Evolutionary conservation across 2,329 filamentous ascomycete species (phyloP).

Genomic region (Pleoardoris graminearum): DNA sequence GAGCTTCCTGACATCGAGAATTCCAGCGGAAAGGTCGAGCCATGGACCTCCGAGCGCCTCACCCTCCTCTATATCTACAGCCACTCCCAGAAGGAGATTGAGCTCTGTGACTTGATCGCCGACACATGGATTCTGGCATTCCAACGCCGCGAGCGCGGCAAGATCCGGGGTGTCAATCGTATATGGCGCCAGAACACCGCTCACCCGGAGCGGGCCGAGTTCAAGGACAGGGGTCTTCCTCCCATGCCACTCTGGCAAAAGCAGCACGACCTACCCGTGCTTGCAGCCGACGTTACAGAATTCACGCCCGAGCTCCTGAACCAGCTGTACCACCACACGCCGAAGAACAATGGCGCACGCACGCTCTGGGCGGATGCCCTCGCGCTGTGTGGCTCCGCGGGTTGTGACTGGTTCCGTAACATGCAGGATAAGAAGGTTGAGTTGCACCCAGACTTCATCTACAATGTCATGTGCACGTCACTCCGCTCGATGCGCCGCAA

Average conservation of each 20-base stretch:
- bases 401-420: constrained; percentile 11
- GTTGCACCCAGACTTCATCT: constrained; percentile 23
- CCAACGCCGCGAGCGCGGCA: constrained; percentile 18
- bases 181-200: constrained; percentile 27
- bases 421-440: not conserved
- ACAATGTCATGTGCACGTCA: constrained; percentile 30
- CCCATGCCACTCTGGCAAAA: constrained; percentile 13
- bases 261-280: constrained; percentile 14
- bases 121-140: constrained; percentile 43
- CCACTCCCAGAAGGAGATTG: constrained; percentile 17
- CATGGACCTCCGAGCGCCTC: constrained; percentile 26
- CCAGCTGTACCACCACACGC: constrained; percentile 28
- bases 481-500: constrained; percentile 27
- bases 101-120: constrained; percentile 35
- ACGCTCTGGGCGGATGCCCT: constrained; percentile 40
- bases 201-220: constrained; percentile 9
- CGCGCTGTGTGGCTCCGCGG: constrained; percentile 26
- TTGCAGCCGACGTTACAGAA: constrained; percentile 16
- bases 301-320: constrained; percentile 20
- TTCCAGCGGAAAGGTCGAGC: not conserved
- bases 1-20: constrained; percentile 23
- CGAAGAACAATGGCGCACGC: constrained; percentile 23
- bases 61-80: constrained; percentile 32
- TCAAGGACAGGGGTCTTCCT: not conserved
- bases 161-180: not conserved